Percentiles rank a stretch among this genome's conserved stretches.
Conservation (phyloP, 306 rosid species). For the Acacia melanoxylon region DNA sequence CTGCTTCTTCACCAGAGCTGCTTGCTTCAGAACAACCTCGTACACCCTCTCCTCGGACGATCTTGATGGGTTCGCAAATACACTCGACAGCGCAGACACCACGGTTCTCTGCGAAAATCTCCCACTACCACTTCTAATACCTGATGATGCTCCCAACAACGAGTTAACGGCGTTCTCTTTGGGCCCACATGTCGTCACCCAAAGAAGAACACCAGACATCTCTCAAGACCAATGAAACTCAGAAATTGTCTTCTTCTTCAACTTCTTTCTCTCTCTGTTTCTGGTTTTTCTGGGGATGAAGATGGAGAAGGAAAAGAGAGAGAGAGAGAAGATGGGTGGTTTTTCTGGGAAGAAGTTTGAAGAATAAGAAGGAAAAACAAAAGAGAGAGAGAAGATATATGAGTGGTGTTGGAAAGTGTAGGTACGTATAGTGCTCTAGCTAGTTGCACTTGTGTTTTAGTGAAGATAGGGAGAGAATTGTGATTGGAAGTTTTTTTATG, state of each 20-base stretch:
- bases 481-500: conserved; percentile 29
- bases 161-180: conserved; percentile 48
- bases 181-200: conserved; percentile 65
- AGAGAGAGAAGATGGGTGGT: not conserved
- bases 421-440: not conserved
- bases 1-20: conserved; percentile 54
- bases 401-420: not conserved
- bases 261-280: not conserved
- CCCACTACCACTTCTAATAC: conserved; percentile 24
- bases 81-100: conserved; percentile 53
- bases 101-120: conserved; percentile 8
- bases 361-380: not conserved
- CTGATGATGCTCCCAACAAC: conserved; percentile 33
- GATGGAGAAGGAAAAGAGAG: not conserved
- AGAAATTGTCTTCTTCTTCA: not conserved
- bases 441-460: not conserved
- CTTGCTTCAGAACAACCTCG: conserved; percentile 88
- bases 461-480: conserved; percentile 29
- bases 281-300: not conserved
- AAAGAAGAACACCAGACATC: conserved; percentile 67
- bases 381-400: not conserved
- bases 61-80: conserved; percentile 59
- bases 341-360: not conserved
- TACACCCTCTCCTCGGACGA: conserved; percentile 88
- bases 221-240: conserved; percentile 7